Percentiles rank a stretch among this genome's conserved stretches.
These are phyloP conservation scores for Colletotrichum scovillei DNA, from an alignment of 2,329 filamentous ascomycete species.

Conservation along the genomic window DNA sequence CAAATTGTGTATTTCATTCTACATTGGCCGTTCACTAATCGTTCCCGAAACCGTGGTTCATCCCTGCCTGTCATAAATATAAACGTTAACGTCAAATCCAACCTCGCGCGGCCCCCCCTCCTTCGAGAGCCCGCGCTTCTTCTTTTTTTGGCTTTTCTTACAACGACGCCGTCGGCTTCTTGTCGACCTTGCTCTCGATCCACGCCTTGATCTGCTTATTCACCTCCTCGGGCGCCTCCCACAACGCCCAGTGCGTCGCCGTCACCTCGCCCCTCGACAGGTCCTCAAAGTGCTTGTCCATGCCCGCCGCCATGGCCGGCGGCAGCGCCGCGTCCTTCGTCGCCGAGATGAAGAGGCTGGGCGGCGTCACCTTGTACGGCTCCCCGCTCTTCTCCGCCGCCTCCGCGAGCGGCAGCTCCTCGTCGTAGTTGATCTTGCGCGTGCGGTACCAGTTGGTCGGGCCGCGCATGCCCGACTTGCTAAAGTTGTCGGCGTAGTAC, in stretches of 20 bases:
- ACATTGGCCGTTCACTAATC: neutral
- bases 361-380: constrained; percentile 63
- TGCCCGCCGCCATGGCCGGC: constrained; percentile 75
- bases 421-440: constrained; percentile 77
- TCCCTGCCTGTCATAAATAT: neutral
- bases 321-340: constrained; percentile 78
- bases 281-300: constrained; percentile 75
- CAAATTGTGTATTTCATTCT: neutral
- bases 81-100: neutral
- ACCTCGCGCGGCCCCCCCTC: neutral
- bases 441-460: constrained; percentile 92
- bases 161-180: constrained; percentile 24
- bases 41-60: neutral
- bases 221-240: constrained; percentile 76
- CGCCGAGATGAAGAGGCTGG: constrained; percentile 81
- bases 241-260: constrained; percentile 85
- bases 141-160: constrained; percentile 1
- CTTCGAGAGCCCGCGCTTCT: neutral
- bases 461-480: constrained; percentile 78
- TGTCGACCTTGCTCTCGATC: constrained; percentile 56
- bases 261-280: constrained; percentile 75
- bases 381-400: constrained; percentile 51
- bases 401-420: constrained; percentile 73
- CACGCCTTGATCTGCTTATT: constrained; percentile 78
- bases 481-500: constrained; percentile 80